A percentile compares a stretch with the other conserved stretches of the same genome.
Evolutionary conservation across 2,329 filamentous ascomycete species (phyloP).

Genomic region (Aspergillus amoenus): DNA sequence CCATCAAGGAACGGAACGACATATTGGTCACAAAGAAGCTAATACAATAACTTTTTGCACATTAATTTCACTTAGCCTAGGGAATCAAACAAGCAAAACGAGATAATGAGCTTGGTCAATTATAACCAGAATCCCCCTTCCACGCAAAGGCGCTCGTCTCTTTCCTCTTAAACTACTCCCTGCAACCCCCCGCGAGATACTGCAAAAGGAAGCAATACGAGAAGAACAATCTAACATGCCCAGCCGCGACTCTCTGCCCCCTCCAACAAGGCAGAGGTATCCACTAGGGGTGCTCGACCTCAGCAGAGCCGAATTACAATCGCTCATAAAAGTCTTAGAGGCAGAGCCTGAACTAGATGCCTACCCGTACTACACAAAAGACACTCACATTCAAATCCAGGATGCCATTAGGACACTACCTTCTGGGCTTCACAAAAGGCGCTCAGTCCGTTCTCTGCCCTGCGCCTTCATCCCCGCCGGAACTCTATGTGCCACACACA

Average conservation of each 20-base stretch:
- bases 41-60: neutral
- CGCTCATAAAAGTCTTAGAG: conserved; percentile 24
- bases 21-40: neutral
- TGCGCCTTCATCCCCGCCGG: conserved; percentile 18
- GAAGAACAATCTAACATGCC: conserved; percentile 1
- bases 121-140: neutral
- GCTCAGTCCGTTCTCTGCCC: conserved; percentile 18
- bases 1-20: neutral
- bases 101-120: neutral
- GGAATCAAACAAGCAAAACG: neutral
- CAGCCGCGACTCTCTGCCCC: neutral
- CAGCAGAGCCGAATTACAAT: conserved; percentile 18
- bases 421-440: conserved; percentile 7
- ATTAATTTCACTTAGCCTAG: neutral
- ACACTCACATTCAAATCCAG: conserved; percentile 2
- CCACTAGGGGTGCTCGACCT: conserved; percentile 21
- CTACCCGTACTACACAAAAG: neutral
- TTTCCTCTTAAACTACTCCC: neutral
- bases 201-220: neutral
- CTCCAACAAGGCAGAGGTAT: conserved; percentile 14
- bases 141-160: neutral
- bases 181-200: neutral
- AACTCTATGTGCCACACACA: conserved; percentile 24
- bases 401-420: conserved; percentile 14
- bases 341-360: conserved; percentile 16